Evolutionary conservation across 1,284 basidiomycete genomes (phyloP).

Genomic region (Fomitopsis schrenkii): DNA sequence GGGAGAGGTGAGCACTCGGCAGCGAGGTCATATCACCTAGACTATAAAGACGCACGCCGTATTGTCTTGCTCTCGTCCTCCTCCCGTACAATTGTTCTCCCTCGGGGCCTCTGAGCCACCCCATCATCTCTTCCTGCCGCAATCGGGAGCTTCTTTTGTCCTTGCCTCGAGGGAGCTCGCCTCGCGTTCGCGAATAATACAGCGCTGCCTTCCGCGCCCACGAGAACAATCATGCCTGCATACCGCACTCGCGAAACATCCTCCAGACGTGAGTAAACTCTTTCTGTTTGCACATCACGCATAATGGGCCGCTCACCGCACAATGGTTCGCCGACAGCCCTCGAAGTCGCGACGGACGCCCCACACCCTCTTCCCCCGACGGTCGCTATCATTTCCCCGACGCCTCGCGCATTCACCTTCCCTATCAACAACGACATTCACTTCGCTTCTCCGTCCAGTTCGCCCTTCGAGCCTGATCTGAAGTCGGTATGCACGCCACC

Average conservation of each 20-base stretch:
- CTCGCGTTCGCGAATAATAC: slow-evolving; percentile 25
- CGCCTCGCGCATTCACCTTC: slow-evolving; percentile 73
- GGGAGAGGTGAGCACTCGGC: slow-evolving; percentile 35
- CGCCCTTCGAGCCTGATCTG: slow-evolving; percentile 69
- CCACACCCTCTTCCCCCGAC: slow-evolving; percentile 44
- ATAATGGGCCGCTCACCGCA: neutral
- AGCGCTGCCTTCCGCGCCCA: slow-evolving; percentile 24
- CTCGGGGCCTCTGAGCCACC: slow-evolving; percentile 32
- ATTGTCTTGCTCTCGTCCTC: slow-evolving; percentile 62
- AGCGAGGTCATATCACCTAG: slow-evolving; percentile 33
- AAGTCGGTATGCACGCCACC: slow-evolving; percentile 44
- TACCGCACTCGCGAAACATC: slow-evolving; percentile 70
- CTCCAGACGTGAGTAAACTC: slow-evolving; percentile 48
- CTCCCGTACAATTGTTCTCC: slow-evolving; percentile 59
- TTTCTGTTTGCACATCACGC: slow-evolving; percentile 1
- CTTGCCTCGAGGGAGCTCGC: slow-evolving; percentile 27
- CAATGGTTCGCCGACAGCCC: slow-evolving; percentile 39
- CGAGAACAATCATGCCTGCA: slow-evolving; percentile 64
- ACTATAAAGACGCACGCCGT: slow-evolving; percentile 59
- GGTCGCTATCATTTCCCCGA: slow-evolving; percentile 66
- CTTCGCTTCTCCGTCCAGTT: slow-evolving; percentile 58
- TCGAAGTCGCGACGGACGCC: slow-evolving; percentile 69
- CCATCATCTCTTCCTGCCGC: slow-evolving; percentile 33
- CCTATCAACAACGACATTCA: slow-evolving; percentile 58
- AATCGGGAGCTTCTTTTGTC: slow-evolving; percentile 28